Conservation (phyloP, 2,329 filamentous ascomycete species). For the Colletotrichum plurivorum region DNA sequence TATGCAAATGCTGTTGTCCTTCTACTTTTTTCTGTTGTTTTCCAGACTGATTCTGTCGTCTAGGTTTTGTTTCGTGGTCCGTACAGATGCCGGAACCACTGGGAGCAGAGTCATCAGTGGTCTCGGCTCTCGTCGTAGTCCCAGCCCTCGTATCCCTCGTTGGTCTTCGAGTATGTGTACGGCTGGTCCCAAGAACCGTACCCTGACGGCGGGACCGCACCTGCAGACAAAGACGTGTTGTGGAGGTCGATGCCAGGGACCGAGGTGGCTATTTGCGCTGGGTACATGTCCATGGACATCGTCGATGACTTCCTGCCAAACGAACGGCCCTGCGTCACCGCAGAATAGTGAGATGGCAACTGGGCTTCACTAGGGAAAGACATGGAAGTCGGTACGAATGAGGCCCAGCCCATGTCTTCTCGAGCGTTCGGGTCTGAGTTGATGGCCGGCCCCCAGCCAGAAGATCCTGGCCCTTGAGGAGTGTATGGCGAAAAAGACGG, state of each 20-base stretch:
- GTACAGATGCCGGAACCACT: background rate
- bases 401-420: slow-evolving; percentile 61
- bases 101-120: background rate
- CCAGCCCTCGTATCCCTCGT: slow-evolving; percentile 56
- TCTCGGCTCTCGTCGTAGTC: slow-evolving; percentile 48
- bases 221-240: slow-evolving; percentile 55
- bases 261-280: slow-evolving; percentile 54
- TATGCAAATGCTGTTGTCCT: slow-evolving; percentile 12
- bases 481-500: slow-evolving; percentile 66
- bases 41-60: background rate
- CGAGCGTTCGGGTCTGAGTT: slow-evolving; percentile 56
- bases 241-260: slow-evolving; percentile 54
- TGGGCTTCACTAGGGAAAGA: slow-evolving; percentile 47
- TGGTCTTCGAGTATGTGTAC: slow-evolving; percentile 58
- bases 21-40: background rate
- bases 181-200: slow-evolving; percentile 62
- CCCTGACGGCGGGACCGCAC: slow-evolving; percentile 52
- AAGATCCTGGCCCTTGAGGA: slow-evolving; percentile 55
- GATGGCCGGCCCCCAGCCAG: slow-evolving; percentile 57
- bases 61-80: background rate
- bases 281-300: slow-evolving; percentile 60
- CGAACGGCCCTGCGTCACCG: slow-evolving; percentile 52
- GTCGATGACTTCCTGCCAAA: slow-evolving; percentile 60
- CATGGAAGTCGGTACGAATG: slow-evolving; percentile 56
- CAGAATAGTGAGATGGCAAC: slow-evolving; percentile 54